Percentiles rank a stretch among this genome's conserved stretches.
Evolutionary conservation across 305 asterid species (phyloP).

Genomic region (Fraxinus latifolia): DNA sequence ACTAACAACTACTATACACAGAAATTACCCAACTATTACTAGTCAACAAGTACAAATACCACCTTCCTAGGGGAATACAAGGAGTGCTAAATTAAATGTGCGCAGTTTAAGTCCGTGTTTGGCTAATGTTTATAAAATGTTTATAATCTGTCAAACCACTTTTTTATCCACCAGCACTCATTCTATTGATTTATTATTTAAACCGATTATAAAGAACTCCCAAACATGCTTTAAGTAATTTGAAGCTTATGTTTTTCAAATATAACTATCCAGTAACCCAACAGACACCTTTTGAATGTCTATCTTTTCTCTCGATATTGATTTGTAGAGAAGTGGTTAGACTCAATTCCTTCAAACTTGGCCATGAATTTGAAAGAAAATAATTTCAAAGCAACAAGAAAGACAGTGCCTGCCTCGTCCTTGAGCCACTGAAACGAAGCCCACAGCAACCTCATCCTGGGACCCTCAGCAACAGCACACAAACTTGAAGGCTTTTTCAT

Average conservation of each 20-base stretch:
- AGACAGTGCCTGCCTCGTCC: slow-evolving; percentile 74
- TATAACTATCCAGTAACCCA: slow-evolving; percentile 8
- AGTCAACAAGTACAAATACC: neutral
- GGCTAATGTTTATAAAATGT: neutral
- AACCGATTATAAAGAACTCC: neutral
- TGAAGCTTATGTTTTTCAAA: neutral
- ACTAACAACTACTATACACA: neutral
- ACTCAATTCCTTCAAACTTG: slow-evolving; percentile 3
- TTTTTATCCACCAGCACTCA: neutral
- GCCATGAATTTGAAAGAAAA: slow-evolving; percentile 2
- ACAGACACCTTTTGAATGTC: neutral
- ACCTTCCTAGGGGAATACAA: neutral
- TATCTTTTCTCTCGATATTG: slow-evolving; percentile 11
- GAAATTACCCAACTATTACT: neutral
- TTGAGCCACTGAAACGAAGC: slow-evolving; percentile 76
- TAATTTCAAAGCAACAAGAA: slow-evolving; percentile 29
- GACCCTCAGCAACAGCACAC: slow-evolving; percentile 74
- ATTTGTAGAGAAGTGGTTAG: slow-evolving; percentile 8
- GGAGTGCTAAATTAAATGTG: neutral
- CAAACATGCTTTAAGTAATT: neutral
- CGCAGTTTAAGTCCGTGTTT: neutral
- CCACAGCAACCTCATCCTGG: slow-evolving; percentile 83
- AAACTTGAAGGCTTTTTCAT: slow-evolving; percentile 61
- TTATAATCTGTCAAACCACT: neutral
- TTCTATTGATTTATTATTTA: neutral